phyloP scores from a whole-genome alignment of 2,329 filamentous ascomycete genomes.

The Hypoxylon sp. region DNA sequence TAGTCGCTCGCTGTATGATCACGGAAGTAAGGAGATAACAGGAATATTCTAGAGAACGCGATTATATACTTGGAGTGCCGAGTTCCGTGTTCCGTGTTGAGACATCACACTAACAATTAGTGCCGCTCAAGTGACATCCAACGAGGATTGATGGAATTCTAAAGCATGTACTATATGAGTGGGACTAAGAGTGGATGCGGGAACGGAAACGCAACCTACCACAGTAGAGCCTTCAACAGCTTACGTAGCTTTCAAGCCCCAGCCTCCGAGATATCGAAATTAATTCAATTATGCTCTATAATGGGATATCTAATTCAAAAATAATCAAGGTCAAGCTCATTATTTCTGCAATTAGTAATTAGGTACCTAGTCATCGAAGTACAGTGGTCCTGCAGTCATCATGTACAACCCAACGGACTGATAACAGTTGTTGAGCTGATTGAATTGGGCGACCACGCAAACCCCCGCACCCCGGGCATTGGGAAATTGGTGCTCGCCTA shows the following conservation, averaged over 20 bases:
- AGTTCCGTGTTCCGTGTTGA: neutral
- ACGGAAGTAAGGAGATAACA: slow-evolving; percentile 7
- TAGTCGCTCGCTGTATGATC: neutral
- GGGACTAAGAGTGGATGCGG: no score
- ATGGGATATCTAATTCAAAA: no score
- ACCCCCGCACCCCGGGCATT: slow-evolving; percentile 4
- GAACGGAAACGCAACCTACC: no score
- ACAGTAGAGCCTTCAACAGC: no score
- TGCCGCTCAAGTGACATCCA: slow-evolving; percentile 7
- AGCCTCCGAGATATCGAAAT: no score
- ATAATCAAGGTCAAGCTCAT: no score
- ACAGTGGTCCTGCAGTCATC: slow-evolving; percentile 1
- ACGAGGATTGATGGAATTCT: neutral
- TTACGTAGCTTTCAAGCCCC: no score
- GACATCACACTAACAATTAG: slow-evolving; percentile 5
- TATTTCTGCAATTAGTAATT: no score
- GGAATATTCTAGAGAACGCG: slow-evolving; percentile 1
- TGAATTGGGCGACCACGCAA: slow-evolving; percentile 16
- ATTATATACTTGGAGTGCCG: neutral
- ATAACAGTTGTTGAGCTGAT: slow-evolving; percentile 14
- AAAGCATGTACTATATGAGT: neutral
- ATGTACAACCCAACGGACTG: slow-evolving; percentile 12
- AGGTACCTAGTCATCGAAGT: neutral
- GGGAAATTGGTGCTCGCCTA: slow-evolving; percentile 21
- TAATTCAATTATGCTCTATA: no score